Evolutionary conservation across 106 monocot species (phyloP), one percentile per base, ranked within the genome.

Genomic region (Dendrobium chrysotoxum): DNA sequence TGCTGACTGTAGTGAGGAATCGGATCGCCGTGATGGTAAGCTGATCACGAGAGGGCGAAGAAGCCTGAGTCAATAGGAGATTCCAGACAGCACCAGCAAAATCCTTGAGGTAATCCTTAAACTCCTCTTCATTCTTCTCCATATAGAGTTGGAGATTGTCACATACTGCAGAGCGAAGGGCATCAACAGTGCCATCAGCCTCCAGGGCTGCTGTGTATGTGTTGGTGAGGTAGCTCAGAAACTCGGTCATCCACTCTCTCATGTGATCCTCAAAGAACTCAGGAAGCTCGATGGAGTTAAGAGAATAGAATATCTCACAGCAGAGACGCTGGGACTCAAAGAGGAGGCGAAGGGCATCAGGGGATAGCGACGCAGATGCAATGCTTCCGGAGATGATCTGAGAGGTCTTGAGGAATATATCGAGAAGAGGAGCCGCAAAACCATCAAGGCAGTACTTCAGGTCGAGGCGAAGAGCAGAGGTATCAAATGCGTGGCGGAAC

Each of bases 261-360:
- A 99, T 99, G 76, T 99, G 95, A 70, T 99, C 98, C 86, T 99
- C 98, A 28, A 99, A 99, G 80, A 93, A 99, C 79, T 99, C 98
- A 7, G 98, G 98, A 15, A 99, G 86, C 42, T 99, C 98, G 40
- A 99, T 81, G 18, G 89, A 91, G 80, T 99, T 99, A 64, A 99
- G 89, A 10, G 98, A 95, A 55, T 86, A 88, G 77, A 99, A 99
- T 72, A 99, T 95, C 65, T 95, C 91, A 71, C 95, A 99, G 77
- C 95, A 99, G 46, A 99, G 85, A 77, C 91, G 83, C 86, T 95
- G 98, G 8, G 90, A 92, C 75, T 95, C 91, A 41, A 99, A 90
- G 15, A 95, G 85, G 1, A 80, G 85, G 20, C 84, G 61, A 26
- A 88, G 77, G 21, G 77, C 73, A 16, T 83, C 85, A 0, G 85